These are phyloP conservation scores for Dactylellina leptospora DNA, from an alignment of 2,329 filamentous ascomycete species.

Conservation along the genomic window DNA sequence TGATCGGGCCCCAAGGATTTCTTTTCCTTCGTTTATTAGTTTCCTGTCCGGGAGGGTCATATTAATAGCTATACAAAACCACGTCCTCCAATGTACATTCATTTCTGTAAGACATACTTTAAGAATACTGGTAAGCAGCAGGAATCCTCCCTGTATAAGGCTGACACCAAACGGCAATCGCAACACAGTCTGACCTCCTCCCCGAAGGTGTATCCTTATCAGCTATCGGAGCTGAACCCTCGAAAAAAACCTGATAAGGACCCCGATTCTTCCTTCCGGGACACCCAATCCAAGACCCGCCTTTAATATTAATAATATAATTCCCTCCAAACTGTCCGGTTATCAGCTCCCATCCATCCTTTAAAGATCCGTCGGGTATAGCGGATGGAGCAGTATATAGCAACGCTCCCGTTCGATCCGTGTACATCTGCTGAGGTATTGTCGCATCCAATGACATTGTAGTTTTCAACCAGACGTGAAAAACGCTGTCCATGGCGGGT, in stretches of 20 bases:
- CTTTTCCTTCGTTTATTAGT: too few species aligned
- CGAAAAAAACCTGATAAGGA: slow-evolving; percentile 20
- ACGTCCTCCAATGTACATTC: background rate
- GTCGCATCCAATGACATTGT: slow-evolving; percentile 4
- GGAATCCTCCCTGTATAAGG: background rate
- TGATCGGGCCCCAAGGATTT: too few species aligned
- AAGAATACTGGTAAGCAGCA: slow-evolving; percentile 5
- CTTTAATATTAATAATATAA: background rate
- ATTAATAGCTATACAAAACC: too few species aligned
- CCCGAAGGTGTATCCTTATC: slow-evolving; percentile 6
- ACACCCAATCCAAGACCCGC: slow-evolving; percentile 18
- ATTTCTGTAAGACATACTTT: background rate
- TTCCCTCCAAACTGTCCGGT: background rate
- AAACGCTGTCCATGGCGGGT: background rate
- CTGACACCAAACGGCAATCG: background rate
- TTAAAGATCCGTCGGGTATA: slow-evolving; percentile 1
- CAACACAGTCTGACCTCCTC: slow-evolving; percentile 8
- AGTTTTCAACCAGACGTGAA: slow-evolving; percentile 3
- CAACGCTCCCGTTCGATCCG: background rate
- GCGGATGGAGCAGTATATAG: background rate
- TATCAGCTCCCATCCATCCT: background rate
- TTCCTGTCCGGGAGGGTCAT: too few species aligned
- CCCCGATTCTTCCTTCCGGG: background rate
- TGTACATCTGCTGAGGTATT: background rate
- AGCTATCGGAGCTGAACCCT: background rate